phyloP scores from a whole-genome alignment of 2,329 filamentous ascomycete species.

The Penicillium sp. region DNA sequence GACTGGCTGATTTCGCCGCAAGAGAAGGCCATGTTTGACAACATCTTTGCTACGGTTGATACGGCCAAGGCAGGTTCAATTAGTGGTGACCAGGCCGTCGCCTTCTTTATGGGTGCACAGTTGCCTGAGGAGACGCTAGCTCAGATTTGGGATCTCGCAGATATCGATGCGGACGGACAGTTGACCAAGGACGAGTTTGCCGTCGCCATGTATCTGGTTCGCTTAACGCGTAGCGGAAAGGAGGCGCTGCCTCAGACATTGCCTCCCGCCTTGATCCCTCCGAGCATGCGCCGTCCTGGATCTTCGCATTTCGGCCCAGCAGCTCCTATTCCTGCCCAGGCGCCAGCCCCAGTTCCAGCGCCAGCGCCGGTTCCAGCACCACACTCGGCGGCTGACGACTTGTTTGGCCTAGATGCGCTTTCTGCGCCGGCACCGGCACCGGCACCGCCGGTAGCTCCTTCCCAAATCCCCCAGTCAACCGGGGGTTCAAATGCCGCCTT shows the following conservation, averaged over 20 bases:
- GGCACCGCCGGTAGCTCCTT: conserved; percentile 46
- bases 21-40: conserved; percentile 82
- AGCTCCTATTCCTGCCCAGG: conserved; percentile 39
- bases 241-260: conserved; percentile 66
- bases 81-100: conserved; percentile 85
- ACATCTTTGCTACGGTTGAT: conserved; percentile 75
- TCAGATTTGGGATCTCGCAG: conserved; percentile 93
- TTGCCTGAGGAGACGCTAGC: conserved; percentile 81
- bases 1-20: conserved; percentile 76
- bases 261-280: conserved; percentile 73
- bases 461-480: conserved; percentile 58
- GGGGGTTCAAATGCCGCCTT: conserved; percentile 57
- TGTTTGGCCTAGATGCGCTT: conserved; percentile 78
- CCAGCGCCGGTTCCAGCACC: too few relatives aligned
- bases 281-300: conserved; percentile 83
- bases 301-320: too few relatives aligned
- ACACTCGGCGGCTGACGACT: conserved; percentile 66
- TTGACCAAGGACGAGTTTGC: conserved; percentile 85
- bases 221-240: conserved; percentile 70
- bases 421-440: too few relatives aligned
- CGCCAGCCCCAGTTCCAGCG: too few relatives aligned
- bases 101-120: conserved; percentile 86
- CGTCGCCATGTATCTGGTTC: conserved; percentile 93
- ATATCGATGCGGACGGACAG: conserved; percentile 82
- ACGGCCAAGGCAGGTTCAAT: conserved; percentile 72